A percentile compares a stretch with the other conserved stretches of the same genome.
phyloP scores from a whole-genome alignment of 2,329 filamentous ascomycete genomes.

The Neonectria punicea region DNA sequence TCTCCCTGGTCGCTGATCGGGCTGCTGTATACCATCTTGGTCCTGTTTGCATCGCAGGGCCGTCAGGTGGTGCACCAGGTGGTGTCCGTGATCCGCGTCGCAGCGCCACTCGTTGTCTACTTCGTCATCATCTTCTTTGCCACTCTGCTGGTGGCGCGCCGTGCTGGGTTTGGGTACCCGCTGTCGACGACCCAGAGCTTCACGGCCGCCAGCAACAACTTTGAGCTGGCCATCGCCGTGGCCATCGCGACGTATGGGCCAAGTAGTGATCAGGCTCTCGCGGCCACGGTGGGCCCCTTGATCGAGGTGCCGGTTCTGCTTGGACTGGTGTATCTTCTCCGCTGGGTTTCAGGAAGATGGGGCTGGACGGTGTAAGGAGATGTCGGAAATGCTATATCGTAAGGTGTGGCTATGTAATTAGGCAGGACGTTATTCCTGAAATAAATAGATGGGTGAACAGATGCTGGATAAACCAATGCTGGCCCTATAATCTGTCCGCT shows the following conservation, averaged over 20 bases:
- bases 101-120: conserved; percentile 84
- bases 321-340: conserved; percentile 79
- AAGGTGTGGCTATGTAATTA: neutral
- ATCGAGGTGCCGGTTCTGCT: conserved; percentile 88
- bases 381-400: neutral
- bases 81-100: conserved; percentile 82
- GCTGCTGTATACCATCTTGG: conserved; percentile 85
- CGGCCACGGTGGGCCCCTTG: conserved; percentile 84
- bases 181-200: conserved; percentile 83
- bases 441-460: neutral
- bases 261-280: conserved; percentile 81
- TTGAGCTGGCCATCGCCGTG: conserved; percentile 90
- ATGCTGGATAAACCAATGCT: neutral
- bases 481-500: neutral
- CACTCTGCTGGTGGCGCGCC: conserved; percentile 70
- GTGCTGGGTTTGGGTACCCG: conserved; percentile 79
- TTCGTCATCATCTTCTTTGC: conserved; percentile 79
- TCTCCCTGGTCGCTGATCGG: conserved; percentile 84
- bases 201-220: conserved; percentile 92
- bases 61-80: conserved; percentile 82
- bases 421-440: neutral
- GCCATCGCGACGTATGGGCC: conserved; percentile 84
- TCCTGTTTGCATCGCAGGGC: conserved; percentile 87
- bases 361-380: conserved; percentile 56
- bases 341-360: conserved; percentile 65